A percentile compares a stretch with the other conserved stretches of the same genome.
phyloP scores from a whole-genome alignment of 2,329 filamentous ascomycete species.

The Cytospora chrysosperma region DNA sequence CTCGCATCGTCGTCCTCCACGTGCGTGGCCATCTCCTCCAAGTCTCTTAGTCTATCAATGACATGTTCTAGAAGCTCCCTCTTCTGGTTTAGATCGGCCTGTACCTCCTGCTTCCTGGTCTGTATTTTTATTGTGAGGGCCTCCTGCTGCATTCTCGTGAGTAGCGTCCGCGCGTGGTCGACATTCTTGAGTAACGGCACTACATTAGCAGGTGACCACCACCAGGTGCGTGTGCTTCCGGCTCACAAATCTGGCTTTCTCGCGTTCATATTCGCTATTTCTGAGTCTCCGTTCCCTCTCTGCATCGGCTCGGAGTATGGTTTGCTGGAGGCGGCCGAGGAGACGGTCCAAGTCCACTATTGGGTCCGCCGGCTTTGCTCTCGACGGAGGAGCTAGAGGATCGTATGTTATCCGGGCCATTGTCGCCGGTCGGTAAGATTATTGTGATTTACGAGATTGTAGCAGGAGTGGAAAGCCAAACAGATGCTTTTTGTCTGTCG shows the following conservation, averaged over 20 bases:
- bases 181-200: slow-evolving; percentile 55
- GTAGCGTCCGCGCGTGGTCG: slow-evolving; percentile 66
- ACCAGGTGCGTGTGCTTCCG: neutral
- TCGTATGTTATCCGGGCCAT: slow-evolving; percentile 21
- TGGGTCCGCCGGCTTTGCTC: slow-evolving; percentile 33
- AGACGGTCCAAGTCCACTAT: slow-evolving; percentile 60
- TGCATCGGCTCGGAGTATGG: slow-evolving; percentile 60
- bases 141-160: slow-evolving; percentile 71
- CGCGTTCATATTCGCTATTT: slow-evolving; percentile 65
- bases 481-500: neutral
- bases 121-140: slow-evolving; percentile 58
- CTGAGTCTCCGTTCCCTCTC: slow-evolving; percentile 58
- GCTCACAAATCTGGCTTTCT: slow-evolving; percentile 54
- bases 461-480: neutral
- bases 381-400: slow-evolving; percentile 17
- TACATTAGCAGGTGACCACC: slow-evolving; percentile 12
- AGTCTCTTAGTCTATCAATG: slow-evolving; percentile 64
- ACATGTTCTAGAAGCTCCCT: slow-evolving; percentile 66
- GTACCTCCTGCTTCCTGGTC: slow-evolving; percentile 57
- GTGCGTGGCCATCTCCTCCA: slow-evolving; percentile 56
- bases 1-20: slow-evolving; percentile 42
- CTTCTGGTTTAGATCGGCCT: slow-evolving; percentile 63
- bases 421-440: neutral
- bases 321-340: slow-evolving; percentile 64
- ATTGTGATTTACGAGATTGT: neutral